Conservation (phyloP, 768 basidiomycete genomes). For the Pleurotus eryngii region DNA sequence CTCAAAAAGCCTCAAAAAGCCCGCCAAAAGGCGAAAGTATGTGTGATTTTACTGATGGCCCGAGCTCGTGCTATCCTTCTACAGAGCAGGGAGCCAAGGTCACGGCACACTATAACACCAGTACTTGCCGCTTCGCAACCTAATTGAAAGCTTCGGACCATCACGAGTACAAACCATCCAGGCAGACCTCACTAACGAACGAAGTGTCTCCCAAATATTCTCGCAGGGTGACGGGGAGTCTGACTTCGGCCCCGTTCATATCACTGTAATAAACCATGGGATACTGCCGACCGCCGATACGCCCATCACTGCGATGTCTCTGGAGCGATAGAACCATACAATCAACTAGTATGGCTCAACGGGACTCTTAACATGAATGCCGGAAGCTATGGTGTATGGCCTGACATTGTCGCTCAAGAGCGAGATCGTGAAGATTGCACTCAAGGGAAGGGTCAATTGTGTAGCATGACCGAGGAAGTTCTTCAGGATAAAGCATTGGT, state of each 20-base stretch:
- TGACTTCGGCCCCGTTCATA: constrained; percentile 49
- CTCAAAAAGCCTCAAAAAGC: too few species aligned
- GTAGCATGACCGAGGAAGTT: too few species aligned
- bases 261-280: constrained; percentile 62
- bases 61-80: neutral
- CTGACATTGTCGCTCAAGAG: constrained; percentile 68
- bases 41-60: too few species aligned
- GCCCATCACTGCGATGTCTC: constrained; percentile 53
- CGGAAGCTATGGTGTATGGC: constrained; percentile 70
- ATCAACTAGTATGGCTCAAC: constrained; percentile 24
- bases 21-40: too few species aligned
- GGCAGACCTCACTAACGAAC: constrained; percentile 57
- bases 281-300: constrained; percentile 42
- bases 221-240: constrained; percentile 16
- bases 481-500: constrained; percentile 52
- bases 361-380: neutral
- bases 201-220: constrained; percentile 51
- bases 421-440: constrained; percentile 76
- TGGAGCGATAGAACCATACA: constrained; percentile 62
- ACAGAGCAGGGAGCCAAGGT: constrained; percentile 70
- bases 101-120: constrained; percentile 69
- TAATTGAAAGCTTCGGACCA: constrained; percentile 34
- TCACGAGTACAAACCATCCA: constrained; percentile 36
- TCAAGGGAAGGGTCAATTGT: constrained; percentile 64
- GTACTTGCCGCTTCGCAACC: constrained; percentile 36